Evolutionary conservation across 441 rosid genomes (phyloP).

Genomic region (Metrosideros polymorpha): DNA sequence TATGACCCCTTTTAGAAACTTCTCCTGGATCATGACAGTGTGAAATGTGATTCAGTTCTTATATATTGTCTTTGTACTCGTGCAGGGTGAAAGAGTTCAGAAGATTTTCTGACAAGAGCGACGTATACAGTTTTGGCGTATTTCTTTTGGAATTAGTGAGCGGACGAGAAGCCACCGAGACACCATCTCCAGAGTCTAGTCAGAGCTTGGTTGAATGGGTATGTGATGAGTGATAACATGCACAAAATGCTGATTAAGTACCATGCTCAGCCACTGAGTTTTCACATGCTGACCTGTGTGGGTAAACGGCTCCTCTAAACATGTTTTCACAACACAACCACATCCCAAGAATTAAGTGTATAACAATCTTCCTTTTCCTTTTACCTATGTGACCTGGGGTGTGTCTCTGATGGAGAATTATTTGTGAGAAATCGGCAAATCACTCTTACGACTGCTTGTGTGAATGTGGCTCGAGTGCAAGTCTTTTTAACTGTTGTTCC

Average conservation of each 20-base stretch:
- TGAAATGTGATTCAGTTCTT: not conserved
- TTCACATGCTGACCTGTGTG: not conserved
- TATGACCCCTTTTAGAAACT: conserved; percentile 13
- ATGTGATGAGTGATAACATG: conserved; percentile 14
- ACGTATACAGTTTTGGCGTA: conserved; percentile 58
- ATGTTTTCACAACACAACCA: not conserved
- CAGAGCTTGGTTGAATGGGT: conserved; percentile 77
- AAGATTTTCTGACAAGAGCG: conserved; percentile 67
- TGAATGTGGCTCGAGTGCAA: not conserved
- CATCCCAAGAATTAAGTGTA: not conserved
- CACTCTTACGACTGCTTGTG: not conserved
- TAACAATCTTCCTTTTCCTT: not conserved
- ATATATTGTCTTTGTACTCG: not conserved
- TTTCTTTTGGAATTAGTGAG: conserved; percentile 61
- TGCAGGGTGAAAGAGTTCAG: conserved; percentile 58
- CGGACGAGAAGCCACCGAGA: conserved; percentile 53
- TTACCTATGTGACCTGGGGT: not conserved
- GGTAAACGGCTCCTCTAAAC: not conserved
- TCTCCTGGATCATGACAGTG: not conserved
- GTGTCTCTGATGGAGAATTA: not conserved
- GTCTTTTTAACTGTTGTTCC: not conserved
- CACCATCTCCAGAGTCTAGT: conserved; percentile 40
- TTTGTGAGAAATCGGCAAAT: not conserved
- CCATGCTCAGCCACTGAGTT: not conserved
- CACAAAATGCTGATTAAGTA: not conserved